Conservation (phyloP, 2,329 filamentous ascomycete species). For the Colletotrichum higginsianum region DNA sequence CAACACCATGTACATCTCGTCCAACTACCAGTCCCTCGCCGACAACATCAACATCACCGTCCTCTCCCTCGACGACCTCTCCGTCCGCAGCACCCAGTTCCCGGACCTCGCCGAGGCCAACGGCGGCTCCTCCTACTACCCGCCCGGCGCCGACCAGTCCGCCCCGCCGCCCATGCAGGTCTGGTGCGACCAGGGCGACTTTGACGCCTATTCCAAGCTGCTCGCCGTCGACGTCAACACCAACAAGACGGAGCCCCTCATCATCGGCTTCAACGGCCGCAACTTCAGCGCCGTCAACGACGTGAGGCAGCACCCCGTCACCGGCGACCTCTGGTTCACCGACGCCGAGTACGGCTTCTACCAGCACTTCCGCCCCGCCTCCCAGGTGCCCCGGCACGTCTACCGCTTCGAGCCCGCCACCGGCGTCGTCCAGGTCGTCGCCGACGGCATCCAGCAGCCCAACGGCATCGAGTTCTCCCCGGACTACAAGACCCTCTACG, state of each 20-base stretch:
- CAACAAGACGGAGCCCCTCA: conserved; percentile 44
- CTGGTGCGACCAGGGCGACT: conserved; percentile 43
- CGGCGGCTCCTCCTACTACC: conserved; percentile 45
- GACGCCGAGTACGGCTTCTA: conserved; percentile 65
- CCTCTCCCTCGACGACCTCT: conserved; percentile 44
- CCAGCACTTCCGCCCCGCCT: conserved; percentile 61
- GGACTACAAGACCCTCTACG: conserved; percentile 59
- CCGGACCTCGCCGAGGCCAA: conserved; percentile 44
- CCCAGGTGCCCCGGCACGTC: conserved; percentile 62
- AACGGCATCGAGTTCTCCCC: conserved; percentile 64
- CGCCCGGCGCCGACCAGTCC: conserved; percentile 38
- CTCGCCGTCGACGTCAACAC: conserved; percentile 39
- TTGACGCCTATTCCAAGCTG: conserved; percentile 34
- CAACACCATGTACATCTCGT: conserved; percentile 41
- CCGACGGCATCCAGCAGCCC: conserved; percentile 63
- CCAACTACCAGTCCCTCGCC: conserved; percentile 35
- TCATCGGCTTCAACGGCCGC: conserved; percentile 36
- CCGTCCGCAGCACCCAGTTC: conserved; percentile 43
- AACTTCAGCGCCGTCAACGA: conserved; percentile 66
- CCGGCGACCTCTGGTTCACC: conserved; percentile 64
- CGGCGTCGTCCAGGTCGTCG: conserved; percentile 59
- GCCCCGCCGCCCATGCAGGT: conserved; percentile 44
- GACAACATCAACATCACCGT: conserved; percentile 44
- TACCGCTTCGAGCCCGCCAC: conserved; percentile 61
- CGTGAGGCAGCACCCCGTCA: conserved; percentile 58